Conservation (phyloP, 805 yeast species). For the Starmerella riodocensis region DNA sequence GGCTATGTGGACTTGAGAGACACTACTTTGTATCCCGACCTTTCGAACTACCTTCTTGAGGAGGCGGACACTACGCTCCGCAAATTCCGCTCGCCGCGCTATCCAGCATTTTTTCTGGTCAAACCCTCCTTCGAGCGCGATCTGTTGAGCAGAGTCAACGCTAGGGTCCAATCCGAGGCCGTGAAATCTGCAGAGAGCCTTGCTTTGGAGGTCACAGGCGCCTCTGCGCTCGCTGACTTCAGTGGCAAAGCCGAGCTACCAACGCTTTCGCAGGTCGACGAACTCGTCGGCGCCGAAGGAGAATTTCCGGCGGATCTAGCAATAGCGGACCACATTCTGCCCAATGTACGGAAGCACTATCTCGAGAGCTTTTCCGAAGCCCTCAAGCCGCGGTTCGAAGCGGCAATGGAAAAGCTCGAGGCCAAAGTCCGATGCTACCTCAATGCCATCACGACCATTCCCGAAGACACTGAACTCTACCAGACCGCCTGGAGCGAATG, state of each 20-base stretch:
- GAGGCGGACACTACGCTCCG: slow-evolving; percentile 1
- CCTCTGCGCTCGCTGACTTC: slow-evolving; percentile 4
- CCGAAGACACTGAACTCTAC: background rate
- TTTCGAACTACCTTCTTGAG: slow-evolving; percentile 6
- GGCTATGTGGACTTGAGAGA: slow-evolving; percentile 15
- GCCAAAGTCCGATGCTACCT: slow-evolving; percentile 20
- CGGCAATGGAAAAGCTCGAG: slow-evolving; percentile 7
- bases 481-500: slow-evolving; percentile 19
- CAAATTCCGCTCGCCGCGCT: slow-evolving; percentile 1
- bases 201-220: slow-evolving; percentile 5
- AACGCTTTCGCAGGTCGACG: background rate
- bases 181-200: background rate
- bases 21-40: slow-evolving; percentile 6
- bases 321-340: slow-evolving; percentile 4
- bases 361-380: background rate
- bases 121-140: slow-evolving; percentile 13
- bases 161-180: background rate
- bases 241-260: slow-evolving; percentile 8
- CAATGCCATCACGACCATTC: slow-evolving; percentile 16
- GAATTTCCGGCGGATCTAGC: slow-evolving; percentile 5
- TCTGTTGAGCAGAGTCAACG: background rate
- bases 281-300: background rate
- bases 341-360: slow-evolving; percentile 7
- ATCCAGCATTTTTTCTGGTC: slow-evolving; percentile 8
- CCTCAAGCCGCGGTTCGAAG: slow-evolving; percentile 10